A percentile compares a stretch with the other conserved stretches of the same genome.
Conservation (phyloP, 2,329 filamentous ascomycete genomes). For the Basipetospora chlamydospora region DNA sequence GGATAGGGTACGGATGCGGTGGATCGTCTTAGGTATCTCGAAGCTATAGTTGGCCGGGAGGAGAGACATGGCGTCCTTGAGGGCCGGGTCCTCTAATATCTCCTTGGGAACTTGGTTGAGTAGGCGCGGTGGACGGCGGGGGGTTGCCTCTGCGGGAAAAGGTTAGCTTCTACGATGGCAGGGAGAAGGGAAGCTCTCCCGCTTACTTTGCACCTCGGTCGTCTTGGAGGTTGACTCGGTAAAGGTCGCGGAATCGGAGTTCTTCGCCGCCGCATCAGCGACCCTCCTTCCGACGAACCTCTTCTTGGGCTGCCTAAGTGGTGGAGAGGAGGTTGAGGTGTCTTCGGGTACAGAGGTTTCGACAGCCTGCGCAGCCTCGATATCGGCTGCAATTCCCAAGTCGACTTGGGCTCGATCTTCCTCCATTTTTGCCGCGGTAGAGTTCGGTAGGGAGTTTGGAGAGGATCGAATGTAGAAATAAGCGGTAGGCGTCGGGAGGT, state of each 20-base stretch:
- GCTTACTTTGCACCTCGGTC: constrained; percentile 36
- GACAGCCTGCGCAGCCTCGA: constrained; percentile 26
- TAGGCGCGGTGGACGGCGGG: constrained; percentile 61
- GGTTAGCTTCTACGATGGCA: not conserved
- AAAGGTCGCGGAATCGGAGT: not conserved
- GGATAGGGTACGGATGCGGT: constrained; percentile 68
- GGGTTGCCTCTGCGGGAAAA: constrained; percentile 28
- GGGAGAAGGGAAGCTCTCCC: not conserved
- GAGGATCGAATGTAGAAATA: too few species aligned
- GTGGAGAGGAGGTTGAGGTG: constrained; percentile 12
- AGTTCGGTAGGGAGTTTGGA: too few species aligned
- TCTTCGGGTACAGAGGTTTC: constrained; percentile 4
- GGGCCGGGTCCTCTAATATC: constrained; percentile 70
- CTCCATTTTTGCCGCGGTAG: constrained; percentile 59
- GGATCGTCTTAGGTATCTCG: constrained; percentile 95
- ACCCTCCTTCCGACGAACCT: constrained; percentile 77
- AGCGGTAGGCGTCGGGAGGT: too few species aligned
- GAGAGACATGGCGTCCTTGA: constrained; percentile 75
- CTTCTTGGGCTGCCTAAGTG: constrained; percentile 65
- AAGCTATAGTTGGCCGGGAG: constrained; percentile 96
- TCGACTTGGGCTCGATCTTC: constrained; percentile 58
- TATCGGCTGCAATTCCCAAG: constrained; percentile 53
- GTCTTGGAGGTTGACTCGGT: constrained; percentile 16
- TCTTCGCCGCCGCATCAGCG: constrained; percentile 35
- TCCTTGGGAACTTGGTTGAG: constrained; percentile 81